Evolutionary conservation across 164 flowering plant genomes (phyloP), one percentile per base, ranked within the genome.

Genomic region (Macadamia tetraphylla): DNA sequence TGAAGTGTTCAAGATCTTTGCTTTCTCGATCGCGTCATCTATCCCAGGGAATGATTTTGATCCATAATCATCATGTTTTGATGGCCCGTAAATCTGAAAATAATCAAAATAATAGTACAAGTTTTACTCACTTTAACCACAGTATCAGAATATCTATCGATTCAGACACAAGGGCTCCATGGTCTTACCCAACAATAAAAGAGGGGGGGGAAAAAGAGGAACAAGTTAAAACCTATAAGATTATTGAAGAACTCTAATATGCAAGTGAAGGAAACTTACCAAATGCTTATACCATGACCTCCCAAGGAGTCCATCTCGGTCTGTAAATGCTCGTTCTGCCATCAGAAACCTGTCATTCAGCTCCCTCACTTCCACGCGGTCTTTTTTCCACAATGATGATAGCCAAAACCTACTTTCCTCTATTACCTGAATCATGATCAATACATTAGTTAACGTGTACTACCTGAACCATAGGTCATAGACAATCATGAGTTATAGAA

Each of bases 281-380:
- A 89, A 74, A 73, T 89, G 90, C 77, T 89, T 89, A 74, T 81
- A 87, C 95, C 95, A 89, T 68, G 82, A 62, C 64, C 88, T 78
- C 70, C 82, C 85, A 56, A 52, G 58, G 62, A 87, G 88, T 53
- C 91, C 88, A 64, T 87, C 86, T 63, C 76, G 42, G 74, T 86
- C 90, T 70, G 88, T 82, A 69, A 89, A 85, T 76, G 90, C 94
- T 66, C 90, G 83, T 70, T 89, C 91, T 42, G 91, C 83, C 94
- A 87, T 84, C 91, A 89, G 87, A 58, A 86, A 70, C 40, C 91
- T 81, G 76, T 89, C 90, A 71, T 87, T 87, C 44, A 88, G 67
- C 71, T 84, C 94, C 79, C 91, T 81, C 63, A 72, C 84, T 73
- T 74, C 70, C 30, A 68, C 46, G 17, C 71, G 59, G 10, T 78